phyloP scores from a whole-genome alignment of 805 yeast genomes.

The Barnettozyma vustinii region DNA sequence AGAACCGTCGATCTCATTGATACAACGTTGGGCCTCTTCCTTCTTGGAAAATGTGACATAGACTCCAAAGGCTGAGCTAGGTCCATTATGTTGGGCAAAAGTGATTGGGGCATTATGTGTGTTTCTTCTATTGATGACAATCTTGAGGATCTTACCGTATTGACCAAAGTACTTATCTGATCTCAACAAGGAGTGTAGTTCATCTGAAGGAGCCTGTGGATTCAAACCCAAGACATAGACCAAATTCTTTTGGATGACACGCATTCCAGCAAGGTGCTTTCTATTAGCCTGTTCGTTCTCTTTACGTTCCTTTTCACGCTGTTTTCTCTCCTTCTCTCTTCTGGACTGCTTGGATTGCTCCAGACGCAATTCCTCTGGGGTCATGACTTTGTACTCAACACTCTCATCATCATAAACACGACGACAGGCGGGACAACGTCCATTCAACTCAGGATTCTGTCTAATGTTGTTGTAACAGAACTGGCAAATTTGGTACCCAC shows the following conservation, averaged over 20 bases:
- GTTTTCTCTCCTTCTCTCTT: slow-evolving; percentile 76
- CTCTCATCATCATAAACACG: slow-evolving; percentile 88
- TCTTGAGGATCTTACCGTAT: slow-evolving; percentile 90
- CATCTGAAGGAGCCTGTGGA: slow-evolving; percentile 77
- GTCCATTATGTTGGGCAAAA: slow-evolving; percentile 19
- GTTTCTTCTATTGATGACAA: slow-evolving; percentile 82
- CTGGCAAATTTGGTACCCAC: slow-evolving; percentile 98
- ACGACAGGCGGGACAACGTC: slow-evolving; percentile 97
- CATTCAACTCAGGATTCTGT: slow-evolving; percentile 91
- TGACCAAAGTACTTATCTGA: slow-evolving; percentile 97
- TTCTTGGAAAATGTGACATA: slow-evolving; percentile 90
- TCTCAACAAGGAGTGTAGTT: slow-evolving; percentile 71
- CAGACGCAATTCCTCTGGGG: slow-evolving; percentile 77
- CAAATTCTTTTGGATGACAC: slow-evolving; percentile 96
- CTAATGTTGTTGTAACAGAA: slow-evolving; percentile 96
- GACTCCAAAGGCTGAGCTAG: slow-evolving; percentile 80
- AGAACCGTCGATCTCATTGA: slow-evolving; percentile 88
- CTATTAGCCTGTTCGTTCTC: slow-evolving; percentile 79
- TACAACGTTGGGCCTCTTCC: slow-evolving; percentile 94
- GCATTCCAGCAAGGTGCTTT: slow-evolving; percentile 90
- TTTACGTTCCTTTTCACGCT: slow-evolving; percentile 84
- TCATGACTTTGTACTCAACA: slow-evolving; percentile 78
- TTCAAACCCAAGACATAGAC: slow-evolving; percentile 95
- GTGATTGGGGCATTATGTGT: slow-evolving; percentile 19
- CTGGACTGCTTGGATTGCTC: slow-evolving; percentile 79